Percentiles rank a stretch among this genome's conserved stretches.
Evolutionary conservation across 768 basidiomycete genomes (phyloP).

Genomic region (Naganishia vaughanmartiniae): DNA sequence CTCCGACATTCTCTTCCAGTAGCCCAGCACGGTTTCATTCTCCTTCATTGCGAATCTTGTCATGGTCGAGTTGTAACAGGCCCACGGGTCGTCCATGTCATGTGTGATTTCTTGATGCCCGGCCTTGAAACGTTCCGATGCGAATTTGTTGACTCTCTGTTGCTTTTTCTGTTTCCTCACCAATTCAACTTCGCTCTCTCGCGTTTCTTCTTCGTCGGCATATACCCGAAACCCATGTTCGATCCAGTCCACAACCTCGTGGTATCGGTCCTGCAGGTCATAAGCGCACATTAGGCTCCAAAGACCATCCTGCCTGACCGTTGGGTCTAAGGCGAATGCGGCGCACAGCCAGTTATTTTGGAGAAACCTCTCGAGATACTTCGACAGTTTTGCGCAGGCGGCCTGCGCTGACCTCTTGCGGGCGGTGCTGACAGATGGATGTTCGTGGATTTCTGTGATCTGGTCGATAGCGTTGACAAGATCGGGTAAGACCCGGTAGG

Average conservation of each 20-base stretch:
- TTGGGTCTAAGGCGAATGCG: not conserved
- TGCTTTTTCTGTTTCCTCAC: not conserved
- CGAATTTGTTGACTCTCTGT: slow-evolving; percentile 1
- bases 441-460: not conserved
- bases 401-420: not conserved
- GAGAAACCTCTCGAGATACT: not conserved
- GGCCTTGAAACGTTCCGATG: not conserved
- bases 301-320: not conserved
- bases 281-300: not conserved
- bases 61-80: not conserved
- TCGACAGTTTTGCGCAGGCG: not conserved
- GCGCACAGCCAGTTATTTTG: slow-evolving; percentile 3
- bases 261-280: not conserved
- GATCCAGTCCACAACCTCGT: slow-evolving; percentile 2
- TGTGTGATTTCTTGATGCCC: not conserved
- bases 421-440: not conserved
- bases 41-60: not conserved
- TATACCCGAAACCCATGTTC: not conserved
- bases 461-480: slow-evolving; percentile 1
- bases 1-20: no score
- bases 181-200: not conserved
- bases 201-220: not conserved
- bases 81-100: slow-evolving; percentile 1
- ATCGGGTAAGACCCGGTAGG: slow-evolving; percentile 2
- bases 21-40: not conserved